These are phyloP conservation scores for Ricinus communis DNA, from an alignment of 345 rosid species.

Conservation along the genomic window DNA sequence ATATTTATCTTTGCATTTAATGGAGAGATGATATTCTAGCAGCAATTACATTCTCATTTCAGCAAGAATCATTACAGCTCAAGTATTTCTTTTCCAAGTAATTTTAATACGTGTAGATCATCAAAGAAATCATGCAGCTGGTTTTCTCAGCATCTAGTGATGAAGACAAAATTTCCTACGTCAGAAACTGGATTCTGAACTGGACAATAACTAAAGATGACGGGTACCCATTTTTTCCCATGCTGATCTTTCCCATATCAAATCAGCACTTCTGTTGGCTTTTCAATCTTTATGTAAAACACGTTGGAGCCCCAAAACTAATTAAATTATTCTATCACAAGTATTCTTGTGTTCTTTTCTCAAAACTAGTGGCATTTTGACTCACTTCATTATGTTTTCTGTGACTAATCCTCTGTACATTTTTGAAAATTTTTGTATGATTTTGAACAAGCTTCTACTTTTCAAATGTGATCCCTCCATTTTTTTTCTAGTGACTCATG, in stretches of 20 bases:
- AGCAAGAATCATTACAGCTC: no score
- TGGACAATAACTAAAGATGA: neutral
- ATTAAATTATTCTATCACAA: neutral
- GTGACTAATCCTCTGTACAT: neutral
- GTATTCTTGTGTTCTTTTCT: neutral
- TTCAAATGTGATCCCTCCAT: no score
- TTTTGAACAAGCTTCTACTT: no score
- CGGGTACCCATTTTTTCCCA: neutral
- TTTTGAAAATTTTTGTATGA: no score
- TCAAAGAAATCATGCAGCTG: no score
- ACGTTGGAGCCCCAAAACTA: no score
- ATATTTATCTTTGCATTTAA: no score
- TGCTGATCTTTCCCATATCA: neutral
- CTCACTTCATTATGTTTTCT: neutral
- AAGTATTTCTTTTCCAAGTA: no score
- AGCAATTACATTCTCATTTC: no score
- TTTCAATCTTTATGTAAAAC: neutral
- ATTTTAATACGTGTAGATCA: no score
- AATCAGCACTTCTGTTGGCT: neutral
- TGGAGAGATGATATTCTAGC: no score
- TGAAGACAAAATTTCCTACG: neutral
- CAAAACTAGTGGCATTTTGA: neutral
- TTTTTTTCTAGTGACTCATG: neutral
- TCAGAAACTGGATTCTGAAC: neutral
- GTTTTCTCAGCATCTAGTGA: neutral